Evolutionary conservation across 2,329 filamentous ascomycete genomes (phyloP).

Genomic region (Xylaria digitata): DNA sequence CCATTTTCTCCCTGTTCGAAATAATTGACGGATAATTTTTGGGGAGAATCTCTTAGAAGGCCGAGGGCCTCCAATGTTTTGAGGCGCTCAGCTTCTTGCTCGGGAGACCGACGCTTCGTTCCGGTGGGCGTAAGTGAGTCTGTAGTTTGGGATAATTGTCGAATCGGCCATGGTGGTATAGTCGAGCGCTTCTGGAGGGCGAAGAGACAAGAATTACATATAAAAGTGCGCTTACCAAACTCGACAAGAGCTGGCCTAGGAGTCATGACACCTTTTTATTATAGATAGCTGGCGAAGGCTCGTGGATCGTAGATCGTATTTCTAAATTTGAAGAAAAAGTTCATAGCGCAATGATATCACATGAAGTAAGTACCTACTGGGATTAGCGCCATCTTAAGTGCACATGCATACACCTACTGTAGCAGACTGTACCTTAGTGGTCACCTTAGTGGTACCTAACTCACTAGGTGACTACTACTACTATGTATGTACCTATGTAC

Average conservation of each 20-base stretch:
- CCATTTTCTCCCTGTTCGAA: slow-evolving; percentile 61
- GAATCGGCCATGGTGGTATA: slow-evolving; percentile 43
- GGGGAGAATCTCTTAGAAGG: slow-evolving; percentile 41
- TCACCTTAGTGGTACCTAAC: no score
- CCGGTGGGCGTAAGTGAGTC: slow-evolving; percentile 33
- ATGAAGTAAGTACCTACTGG: background rate
- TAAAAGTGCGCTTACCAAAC: slow-evolving; percentile 43
- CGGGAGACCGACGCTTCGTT: slow-evolving; percentile 37
- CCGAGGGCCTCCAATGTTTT: slow-evolving; percentile 47
- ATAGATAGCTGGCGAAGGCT: slow-evolving; percentile 12
- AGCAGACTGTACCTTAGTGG: no score
- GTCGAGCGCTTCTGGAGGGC: slow-evolving; percentile 42
- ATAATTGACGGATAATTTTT: slow-evolving; percentile 54
- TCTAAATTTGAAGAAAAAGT: slow-evolving; percentile 22
- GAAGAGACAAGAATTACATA: slow-evolving; percentile 49
- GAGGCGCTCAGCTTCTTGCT: slow-evolving; percentile 47
- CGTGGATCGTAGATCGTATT: slow-evolving; percentile 1
- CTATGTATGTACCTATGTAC: background rate
- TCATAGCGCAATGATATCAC: slow-evolving; percentile 26
- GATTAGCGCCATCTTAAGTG: no score
- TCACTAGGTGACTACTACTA: no score
- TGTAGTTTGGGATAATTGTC: slow-evolving; percentile 43
- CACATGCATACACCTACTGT: no score
- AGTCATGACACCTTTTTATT: slow-evolving; percentile 44
- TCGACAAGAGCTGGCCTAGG: slow-evolving; percentile 44